Conservation (phyloP, 2,329 filamentous ascomycete genomes). For the Trichoderma cornu-damae region DNA sequence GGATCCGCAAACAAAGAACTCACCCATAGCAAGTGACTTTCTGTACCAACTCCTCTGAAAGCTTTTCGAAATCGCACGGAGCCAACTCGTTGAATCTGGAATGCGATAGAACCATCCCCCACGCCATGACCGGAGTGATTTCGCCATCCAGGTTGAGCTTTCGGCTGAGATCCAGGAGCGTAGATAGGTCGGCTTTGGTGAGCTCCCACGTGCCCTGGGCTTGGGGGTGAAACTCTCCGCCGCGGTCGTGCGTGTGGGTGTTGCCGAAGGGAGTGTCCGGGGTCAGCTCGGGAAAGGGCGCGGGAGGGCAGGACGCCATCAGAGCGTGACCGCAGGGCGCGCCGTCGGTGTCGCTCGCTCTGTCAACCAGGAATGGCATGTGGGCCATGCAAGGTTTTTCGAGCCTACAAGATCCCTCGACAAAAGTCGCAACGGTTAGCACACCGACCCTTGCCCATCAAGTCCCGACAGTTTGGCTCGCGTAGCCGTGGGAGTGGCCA, state of each 20-base stretch:
- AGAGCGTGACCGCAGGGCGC: slow-evolving; percentile 82
- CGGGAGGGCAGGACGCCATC: slow-evolving; percentile 86
- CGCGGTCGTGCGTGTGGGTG: slow-evolving; percentile 34
- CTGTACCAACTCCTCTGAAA: slow-evolving; percentile 67
- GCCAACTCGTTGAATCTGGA: slow-evolving; percentile 62
- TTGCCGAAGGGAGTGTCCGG: slow-evolving; percentile 51
- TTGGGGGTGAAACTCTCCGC: slow-evolving; percentile 35
- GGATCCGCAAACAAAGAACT: slow-evolving; percentile 33
- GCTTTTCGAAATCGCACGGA: slow-evolving; percentile 61
- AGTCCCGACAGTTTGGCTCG: slow-evolving; percentile 20
- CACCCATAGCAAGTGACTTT: slow-evolving; percentile 94
- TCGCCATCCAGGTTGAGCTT: slow-evolving; percentile 80
- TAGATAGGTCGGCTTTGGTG: slow-evolving; percentile 69
- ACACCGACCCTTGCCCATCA: slow-evolving; percentile 26
- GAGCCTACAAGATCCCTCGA: slow-evolving; percentile 55
- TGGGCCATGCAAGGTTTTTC: slow-evolving; percentile 93
- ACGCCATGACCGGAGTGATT: slow-evolving; percentile 93
- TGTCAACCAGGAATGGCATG: slow-evolving; percentile 70
- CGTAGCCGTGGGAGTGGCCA: slow-evolving; percentile 12
- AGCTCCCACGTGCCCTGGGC: slow-evolving; percentile 72
- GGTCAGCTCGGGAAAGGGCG: slow-evolving; percentile 48
- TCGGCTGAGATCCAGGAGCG: slow-evolving; percentile 77
- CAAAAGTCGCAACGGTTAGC: slow-evolving; percentile 42
- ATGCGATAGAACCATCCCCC: slow-evolving; percentile 73
- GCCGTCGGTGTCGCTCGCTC: slow-evolving; percentile 53